phyloP scores from a whole-genome alignment of 192 early-diverging fungal species.

The Backusella morwellensis region DNA sequence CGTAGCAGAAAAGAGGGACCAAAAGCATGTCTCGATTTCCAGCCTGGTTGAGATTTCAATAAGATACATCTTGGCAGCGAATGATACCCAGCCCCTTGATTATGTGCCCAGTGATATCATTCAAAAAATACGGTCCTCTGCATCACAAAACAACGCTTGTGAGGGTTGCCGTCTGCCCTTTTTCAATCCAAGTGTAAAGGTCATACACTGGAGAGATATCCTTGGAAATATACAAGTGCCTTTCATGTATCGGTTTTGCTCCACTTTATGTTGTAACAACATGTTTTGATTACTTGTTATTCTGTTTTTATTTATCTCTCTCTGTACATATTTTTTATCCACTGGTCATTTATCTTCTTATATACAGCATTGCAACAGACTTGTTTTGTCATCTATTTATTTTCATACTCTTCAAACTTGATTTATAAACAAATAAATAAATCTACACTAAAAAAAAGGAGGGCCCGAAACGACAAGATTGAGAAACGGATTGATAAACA shows the following conservation, averaged over 20 bases:
- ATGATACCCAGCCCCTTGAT: neutral
- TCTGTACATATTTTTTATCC: neutral
- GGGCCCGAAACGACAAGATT: neutral
- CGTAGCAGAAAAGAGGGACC: neutral
- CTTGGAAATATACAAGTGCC: neutral
- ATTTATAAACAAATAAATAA: neutral
- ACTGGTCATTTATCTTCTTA: no score
- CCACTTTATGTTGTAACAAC: neutral
- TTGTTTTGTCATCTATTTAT: neutral
- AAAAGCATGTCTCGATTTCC: neutral
- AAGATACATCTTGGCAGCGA: conserved; percentile 1
- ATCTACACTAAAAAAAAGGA: neutral
- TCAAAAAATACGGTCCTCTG: neutral
- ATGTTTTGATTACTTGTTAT: neutral
- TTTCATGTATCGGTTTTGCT: conserved; percentile 19
- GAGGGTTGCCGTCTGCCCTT: conserved; percentile 13
- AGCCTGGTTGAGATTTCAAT: conserved; percentile 18
- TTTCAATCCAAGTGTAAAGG: conserved; percentile 2
- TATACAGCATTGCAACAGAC: neutral
- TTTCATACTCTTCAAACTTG: neutral
- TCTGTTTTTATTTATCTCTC: no score
- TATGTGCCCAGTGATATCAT: neutral
- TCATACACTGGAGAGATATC: conserved; percentile 22
- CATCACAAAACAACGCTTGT: conserved; percentile 10
- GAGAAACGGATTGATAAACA: neutral